Evolutionary conservation across 2,329 filamentous ascomycete genomes (phyloP), one percentile per base, ranked within the genome.

Genomic region (Epichloe typhina): DNA sequence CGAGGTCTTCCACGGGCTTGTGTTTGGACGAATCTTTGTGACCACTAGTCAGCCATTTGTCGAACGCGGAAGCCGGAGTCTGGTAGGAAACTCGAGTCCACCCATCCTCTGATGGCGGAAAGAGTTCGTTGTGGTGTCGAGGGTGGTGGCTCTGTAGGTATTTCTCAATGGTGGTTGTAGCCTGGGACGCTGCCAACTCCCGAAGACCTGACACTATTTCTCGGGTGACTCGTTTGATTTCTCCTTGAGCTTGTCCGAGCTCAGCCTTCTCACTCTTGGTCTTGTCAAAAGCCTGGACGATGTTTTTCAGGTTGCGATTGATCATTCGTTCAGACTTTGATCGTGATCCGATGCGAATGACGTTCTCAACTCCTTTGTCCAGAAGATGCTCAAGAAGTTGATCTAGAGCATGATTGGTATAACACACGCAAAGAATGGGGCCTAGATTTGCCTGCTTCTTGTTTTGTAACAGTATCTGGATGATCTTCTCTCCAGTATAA

Each of bases 281-380:
- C 9, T 62, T 60, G 1, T 59, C 56, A 7, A 62, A 56, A 0
- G 55, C 50, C 13, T 59, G 53, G 1, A 58, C 58, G 4, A 76
- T 63, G 0, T 56, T 52, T 0, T 70, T 65, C 5, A 85, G 68
- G 50, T 78, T 82, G n/a, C 74, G 59, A 0, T 59, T 58, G 8
- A 73, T 58, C 0, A 86, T 62, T 2, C 64, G 56, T 33, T 76
- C 71, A 0, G 77, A 80, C 52, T 80, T 78, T 2, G 73, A 80
- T 15, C 72, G 71, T 0, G 71, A 72, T 0, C 83, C 83, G 5
- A 87, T 76, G 0, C 83, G 78, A 26, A 86, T 72, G 26, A 86
- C 70, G 5, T 76, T 67, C 0, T 62, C 56, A 4, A 76, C 61
- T 0, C 67, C 69, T 2, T 65, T 68, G 6, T 76, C 66, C 0